Conservation (phyloP, 805 yeast genomes). For the Candida easanensis region DNA sequence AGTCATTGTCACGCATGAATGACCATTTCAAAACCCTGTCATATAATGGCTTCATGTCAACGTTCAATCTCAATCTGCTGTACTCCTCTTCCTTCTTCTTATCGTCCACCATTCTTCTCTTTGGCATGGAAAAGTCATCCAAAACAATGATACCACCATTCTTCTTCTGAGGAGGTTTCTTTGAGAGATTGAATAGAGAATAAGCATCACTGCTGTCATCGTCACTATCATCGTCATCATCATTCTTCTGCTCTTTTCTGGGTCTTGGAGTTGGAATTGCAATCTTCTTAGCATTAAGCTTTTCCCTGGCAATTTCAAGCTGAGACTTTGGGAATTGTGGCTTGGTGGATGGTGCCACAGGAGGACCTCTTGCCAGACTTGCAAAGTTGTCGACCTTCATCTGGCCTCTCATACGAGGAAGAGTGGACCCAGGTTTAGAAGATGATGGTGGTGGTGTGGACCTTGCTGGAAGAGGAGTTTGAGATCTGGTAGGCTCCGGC, state of each 20-base stretch:
- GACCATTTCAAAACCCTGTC: slow-evolving; percentile 73
- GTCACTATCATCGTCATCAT: slow-evolving; percentile 30
- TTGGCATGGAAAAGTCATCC: slow-evolving; percentile 27
- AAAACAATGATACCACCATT: slow-evolving; percentile 35
- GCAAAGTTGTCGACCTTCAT: slow-evolving; percentile 38
- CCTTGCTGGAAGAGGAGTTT: not conserved
- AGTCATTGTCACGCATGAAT: slow-evolving; percentile 51
- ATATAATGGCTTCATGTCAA: slow-evolving; percentile 75
- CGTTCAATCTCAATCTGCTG: slow-evolving; percentile 77
- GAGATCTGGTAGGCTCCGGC: not conserved
- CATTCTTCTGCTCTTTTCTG: slow-evolving; percentile 2
- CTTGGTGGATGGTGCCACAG: slow-evolving; percentile 27
- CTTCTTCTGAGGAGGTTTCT: slow-evolving; percentile 26
- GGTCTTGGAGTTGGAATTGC: slow-evolving; percentile 42
- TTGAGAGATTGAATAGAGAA: slow-evolving; percentile 26
- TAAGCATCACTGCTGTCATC: slow-evolving; percentile 33
- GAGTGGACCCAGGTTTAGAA: slow-evolving; percentile 20
- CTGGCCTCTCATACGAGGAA: slow-evolving; percentile 28
- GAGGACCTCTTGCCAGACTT: slow-evolving; percentile 30
- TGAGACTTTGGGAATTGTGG: slow-evolving; percentile 31
- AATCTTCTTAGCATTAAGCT: slow-evolving; percentile 21
- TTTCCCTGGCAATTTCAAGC: slow-evolving; percentile 37
- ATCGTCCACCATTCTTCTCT: slow-evolving; percentile 28
- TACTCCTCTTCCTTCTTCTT: slow-evolving; percentile 63
- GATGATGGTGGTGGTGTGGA: slow-evolving; percentile 3